Percentiles rank a stretch among this genome's conserved stretches.
Evolutionary conservation across 768 basidiomycete species (phyloP).

Genomic region (Podaxis carcinomalis): DNA sequence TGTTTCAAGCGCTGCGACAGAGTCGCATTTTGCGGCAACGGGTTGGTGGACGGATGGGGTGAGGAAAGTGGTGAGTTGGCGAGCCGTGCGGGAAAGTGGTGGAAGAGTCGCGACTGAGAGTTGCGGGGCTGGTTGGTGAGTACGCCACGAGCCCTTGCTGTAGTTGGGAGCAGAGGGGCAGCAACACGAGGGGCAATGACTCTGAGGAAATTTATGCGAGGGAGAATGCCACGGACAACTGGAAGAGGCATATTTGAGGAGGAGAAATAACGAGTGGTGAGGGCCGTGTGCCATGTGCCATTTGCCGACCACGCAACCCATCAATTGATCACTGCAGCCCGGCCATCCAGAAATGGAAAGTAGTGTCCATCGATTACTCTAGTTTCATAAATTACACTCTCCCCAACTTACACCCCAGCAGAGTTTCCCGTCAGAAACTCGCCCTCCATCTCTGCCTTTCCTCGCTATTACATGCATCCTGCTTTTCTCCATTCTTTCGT

Average conservation of each 20-base stretch:
- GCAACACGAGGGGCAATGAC: conserved; percentile 15
- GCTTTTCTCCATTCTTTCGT: conserved; percentile 16
- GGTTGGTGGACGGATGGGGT: conserved; percentile 11
- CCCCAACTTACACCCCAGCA: neutral
- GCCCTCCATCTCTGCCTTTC: conserved; percentile 9
- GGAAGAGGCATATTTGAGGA: conserved; percentile 4
- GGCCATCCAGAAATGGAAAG: neutral
- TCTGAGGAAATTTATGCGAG: conserved; percentile 28
- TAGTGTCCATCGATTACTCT: conserved; percentile 1
- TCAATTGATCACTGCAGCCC: neutral
- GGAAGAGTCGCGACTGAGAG: conserved; percentile 5
- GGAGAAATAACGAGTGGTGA: neutral
- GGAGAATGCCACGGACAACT: conserved; percentile 22
- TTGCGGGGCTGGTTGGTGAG: conserved; percentile 11
- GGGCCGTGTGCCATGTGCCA: neutral
- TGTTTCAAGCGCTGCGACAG: conserved; percentile 72
- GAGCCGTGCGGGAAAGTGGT: conserved; percentile 11
- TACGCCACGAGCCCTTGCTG: neutral
- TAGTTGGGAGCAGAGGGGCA: conserved; percentile 13
- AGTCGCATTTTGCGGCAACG: conserved; percentile 46
- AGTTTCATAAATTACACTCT: neutral
- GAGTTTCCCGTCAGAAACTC: conserved; percentile 4
- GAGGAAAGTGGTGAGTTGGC: conserved; percentile 13
- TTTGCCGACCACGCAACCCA: neutral
- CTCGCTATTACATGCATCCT: conserved; percentile 41